Evolutionary conservation across 768 basidiomycete species (phyloP), one percentile per base, ranked within the genome.

Genomic region (Pulveroboletus sp.): DNA sequence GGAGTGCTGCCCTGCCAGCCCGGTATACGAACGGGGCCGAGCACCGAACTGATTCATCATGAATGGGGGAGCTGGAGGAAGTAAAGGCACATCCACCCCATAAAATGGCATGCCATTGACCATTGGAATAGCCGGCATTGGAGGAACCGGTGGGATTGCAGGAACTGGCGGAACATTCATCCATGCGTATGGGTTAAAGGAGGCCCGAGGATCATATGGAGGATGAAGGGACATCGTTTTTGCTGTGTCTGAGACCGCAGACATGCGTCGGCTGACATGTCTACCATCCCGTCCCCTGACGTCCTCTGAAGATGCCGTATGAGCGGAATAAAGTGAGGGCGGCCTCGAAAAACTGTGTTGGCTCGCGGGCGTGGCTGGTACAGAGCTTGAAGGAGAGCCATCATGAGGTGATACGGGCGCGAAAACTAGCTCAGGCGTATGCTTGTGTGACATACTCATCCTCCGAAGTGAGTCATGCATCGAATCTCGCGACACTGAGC

Each of bases 51-150:
- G 76, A 47, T 80, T 79, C 70, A 85, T 76, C 82, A 87, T 86
- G 67, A 88, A 89, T 11, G 86, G 85, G 21, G 86, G 78, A 1
- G 81, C 75, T 6, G 86, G 86, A 9, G 86, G 86, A 28, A 89
- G 73, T 9, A 89, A 70, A 7, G 86, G 83, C 76, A 80, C 79
- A 55, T 86, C 82, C 67, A 81, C 69, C 47, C 75, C 68, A 49
- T 72, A 75, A 36, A 76, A 69, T 8, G 76, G 73, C 44, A 79
- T 65, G 40, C 70, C 64, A 42, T 66, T 62, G 56, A 67, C 61
- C 52, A 51, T 46, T 6, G 69, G 63, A 41, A 66, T 52, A 30
- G 66, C 42, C 15, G 73, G 71, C 49, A 77, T 61, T 21, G 59
- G 55, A 3, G 67, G 73, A 10, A 77, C 64, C 7, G 73, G 68